Conservation (phyloP, 768 basidiomycete genomes). For the Lepiota venenata region DNA sequence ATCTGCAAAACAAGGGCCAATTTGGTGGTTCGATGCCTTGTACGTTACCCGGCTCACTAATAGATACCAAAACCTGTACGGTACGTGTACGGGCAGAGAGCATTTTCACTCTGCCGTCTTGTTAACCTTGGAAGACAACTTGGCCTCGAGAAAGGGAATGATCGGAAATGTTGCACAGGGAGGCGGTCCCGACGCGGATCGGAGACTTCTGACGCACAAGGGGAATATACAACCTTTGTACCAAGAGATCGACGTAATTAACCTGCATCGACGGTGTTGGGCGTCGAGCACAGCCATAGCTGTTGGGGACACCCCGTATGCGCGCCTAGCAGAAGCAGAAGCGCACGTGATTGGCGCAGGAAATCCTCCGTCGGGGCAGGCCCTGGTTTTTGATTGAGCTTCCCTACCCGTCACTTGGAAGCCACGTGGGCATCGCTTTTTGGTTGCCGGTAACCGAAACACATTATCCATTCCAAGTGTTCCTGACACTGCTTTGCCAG, state of each 20-base stretch:
- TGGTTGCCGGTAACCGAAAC: slow-evolving; percentile 14
- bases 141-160: neutral
- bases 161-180: neutral
- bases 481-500: slow-evolving; percentile 29
- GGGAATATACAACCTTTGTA: slow-evolving; percentile 4
- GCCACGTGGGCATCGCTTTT: slow-evolving; percentile 25
- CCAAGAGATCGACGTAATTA: slow-evolving; percentile 6
- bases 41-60: too few relatives aligned
- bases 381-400: slow-evolving; percentile 11
- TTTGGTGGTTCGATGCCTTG: too few relatives aligned
- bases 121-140: neutral
- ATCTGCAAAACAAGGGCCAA: too few relatives aligned
- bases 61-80: too few relatives aligned
- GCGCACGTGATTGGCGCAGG: slow-evolving; percentile 18
- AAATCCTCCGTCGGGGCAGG: slow-evolving; percentile 18
- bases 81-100: too few relatives aligned
- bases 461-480: slow-evolving; percentile 18
- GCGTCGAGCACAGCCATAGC: slow-evolving; percentile 27
- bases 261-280: neutral
- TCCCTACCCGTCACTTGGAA: slow-evolving; percentile 8
- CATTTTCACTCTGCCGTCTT: too few relatives aligned
- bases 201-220: neutral
- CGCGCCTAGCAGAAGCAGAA: slow-evolving; percentile 22
- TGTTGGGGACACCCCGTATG: slow-evolving; percentile 20
- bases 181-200: neutral